A percentile compares a stretch with the other conserved stretches of the same genome.
Conservation (phyloP, 2,329 filamentous ascomycete genomes). For the Endothia cerciana region DNA sequence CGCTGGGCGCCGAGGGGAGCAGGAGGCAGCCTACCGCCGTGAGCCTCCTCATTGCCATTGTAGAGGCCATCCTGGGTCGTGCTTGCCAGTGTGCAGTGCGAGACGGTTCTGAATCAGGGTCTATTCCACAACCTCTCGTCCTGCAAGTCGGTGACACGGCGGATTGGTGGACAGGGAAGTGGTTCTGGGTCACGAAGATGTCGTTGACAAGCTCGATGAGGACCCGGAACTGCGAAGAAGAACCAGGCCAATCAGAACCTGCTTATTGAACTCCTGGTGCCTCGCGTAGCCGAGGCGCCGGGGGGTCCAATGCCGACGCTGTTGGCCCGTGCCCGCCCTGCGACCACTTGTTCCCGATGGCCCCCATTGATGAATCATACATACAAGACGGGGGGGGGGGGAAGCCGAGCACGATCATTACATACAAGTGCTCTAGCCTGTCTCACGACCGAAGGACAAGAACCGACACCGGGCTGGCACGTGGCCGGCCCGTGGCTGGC, state of each 20-base stretch:
- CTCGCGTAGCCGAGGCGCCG: constrained; percentile 21
- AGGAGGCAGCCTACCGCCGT: constrained; percentile 54
- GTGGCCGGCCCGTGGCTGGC: too few species aligned
- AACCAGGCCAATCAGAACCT: constrained; percentile 38
- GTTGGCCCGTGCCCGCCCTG: not conserved
- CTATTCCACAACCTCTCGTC: constrained; percentile 34
- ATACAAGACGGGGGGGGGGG: too few species aligned
- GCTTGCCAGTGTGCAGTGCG: constrained; percentile 33
- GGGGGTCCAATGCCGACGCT: constrained; percentile 13
- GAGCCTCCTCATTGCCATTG: constrained; percentile 67
- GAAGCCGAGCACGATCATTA: not conserved
- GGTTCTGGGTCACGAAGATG: not conserved
- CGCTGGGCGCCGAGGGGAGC: constrained; percentile 15
- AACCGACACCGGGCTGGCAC: too few species aligned
- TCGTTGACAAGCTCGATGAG: constrained; percentile 1
- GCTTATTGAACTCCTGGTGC: constrained; percentile 22
- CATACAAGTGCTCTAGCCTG: not conserved
- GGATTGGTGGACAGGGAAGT: not conserved
- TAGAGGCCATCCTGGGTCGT: constrained; percentile 58
- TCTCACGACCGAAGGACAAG: not conserved
- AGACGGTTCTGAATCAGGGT: constrained; percentile 37
- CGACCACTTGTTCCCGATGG: too few species aligned
- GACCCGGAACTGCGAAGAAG: constrained; percentile 10
- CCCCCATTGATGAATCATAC: constrained; percentile 29
- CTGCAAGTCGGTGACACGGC: constrained; percentile 25